Evolutionary conservation across 257 asterid species (phyloP).

Genomic region (Eustoma russellianum): DNA sequence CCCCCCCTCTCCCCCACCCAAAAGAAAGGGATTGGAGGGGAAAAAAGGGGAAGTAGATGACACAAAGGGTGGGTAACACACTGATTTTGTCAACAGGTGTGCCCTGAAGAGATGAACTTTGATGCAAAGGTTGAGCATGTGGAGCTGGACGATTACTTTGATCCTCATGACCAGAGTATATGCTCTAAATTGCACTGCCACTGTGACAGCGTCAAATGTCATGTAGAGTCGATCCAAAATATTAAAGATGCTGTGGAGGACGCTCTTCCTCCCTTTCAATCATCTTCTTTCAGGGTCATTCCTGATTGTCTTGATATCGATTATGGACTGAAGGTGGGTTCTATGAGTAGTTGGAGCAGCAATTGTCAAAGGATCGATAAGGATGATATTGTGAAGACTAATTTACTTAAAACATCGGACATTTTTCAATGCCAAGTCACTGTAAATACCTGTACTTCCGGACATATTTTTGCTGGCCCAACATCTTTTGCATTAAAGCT

Average conservation of each 20-base stretch:
- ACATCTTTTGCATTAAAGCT: constrained; percentile 58
- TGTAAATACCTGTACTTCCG: constrained; percentile 41
- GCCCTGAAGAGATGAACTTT: constrained; percentile 55
- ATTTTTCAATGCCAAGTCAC: constrained; percentile 44
- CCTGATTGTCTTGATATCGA: constrained; percentile 19
- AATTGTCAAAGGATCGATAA: constrained; percentile 20
- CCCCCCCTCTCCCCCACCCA: no score
- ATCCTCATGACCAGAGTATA: constrained; percentile 23
- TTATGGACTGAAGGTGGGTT: constrained; percentile 25
- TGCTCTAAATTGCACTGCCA: constrained; percentile 19
- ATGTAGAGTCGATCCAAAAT: constrained; percentile 32
- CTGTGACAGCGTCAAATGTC: constrained; percentile 20
- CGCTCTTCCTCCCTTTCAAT: constrained; percentile 36
- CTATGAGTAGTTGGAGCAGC: constrained; percentile 29
- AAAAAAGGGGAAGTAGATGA: no score
- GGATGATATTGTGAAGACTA: constrained; percentile 39
- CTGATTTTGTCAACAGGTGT: constrained; percentile 54
- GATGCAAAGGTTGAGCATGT: constrained; percentile 59
- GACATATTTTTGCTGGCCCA: constrained; percentile 39
- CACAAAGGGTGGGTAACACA: not conserved
- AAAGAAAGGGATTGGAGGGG: no score
- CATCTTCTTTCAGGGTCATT: constrained; percentile 23
- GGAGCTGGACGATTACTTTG: constrained; percentile 59
- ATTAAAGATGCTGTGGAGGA: constrained; percentile 68
- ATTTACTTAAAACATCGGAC: constrained; percentile 67